Percentiles rank a stretch among this genome's conserved stretches.
These are phyloP conservation scores for Ogataea polymorpha DNA, from an alignment of 805 yeast species.

Conservation along the genomic window DNA sequence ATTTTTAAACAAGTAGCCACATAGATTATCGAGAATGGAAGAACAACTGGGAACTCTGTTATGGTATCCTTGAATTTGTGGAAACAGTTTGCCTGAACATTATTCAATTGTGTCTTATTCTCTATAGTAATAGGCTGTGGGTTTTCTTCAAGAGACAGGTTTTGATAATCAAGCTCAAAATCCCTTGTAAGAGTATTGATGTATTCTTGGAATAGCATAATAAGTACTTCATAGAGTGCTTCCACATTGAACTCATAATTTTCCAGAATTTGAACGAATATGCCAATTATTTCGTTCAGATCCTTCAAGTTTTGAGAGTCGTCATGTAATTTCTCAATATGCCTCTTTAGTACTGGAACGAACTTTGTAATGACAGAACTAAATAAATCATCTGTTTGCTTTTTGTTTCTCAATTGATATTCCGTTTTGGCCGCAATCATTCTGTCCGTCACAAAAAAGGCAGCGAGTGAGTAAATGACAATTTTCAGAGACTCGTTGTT, in stretches of 20 bases:
- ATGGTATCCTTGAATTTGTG: constrained; percentile 23
- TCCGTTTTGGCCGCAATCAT: constrained; percentile 62
- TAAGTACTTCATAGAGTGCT: constrained; percentile 59
- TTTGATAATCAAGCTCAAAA: constrained; percentile 60
- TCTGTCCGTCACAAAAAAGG: constrained; percentile 76
- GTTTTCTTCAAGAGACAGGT: constrained; percentile 71
- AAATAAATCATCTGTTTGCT: constrained; percentile 72
- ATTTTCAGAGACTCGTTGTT: constrained; percentile 47
- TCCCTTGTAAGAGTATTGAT: constrained; percentile 52
- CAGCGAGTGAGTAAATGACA: constrained; percentile 61
- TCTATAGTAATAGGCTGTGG: constrained; percentile 82
- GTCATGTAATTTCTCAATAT: constrained; percentile 40
- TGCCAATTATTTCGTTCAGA: constrained; percentile 63
- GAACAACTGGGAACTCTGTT: constrained; percentile 51
- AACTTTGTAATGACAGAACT: constrained; percentile 60
- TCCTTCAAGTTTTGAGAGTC: constrained; percentile 45
- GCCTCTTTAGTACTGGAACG: constrained; percentile 53
- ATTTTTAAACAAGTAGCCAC: constrained; percentile 81
- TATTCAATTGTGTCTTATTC: constrained; percentile 55
- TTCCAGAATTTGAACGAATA: constrained; percentile 73
- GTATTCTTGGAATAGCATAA: constrained; percentile 56
- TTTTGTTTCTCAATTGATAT: constrained; percentile 57
- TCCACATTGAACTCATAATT: constrained; percentile 59
- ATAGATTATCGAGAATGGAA: constrained; percentile 87
- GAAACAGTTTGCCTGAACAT: constrained; percentile 46